These are phyloP conservation scores for Golubevia sp. DNA, from an alignment of 1,284 basidiomycete species.

Conservation along the genomic window DNA sequence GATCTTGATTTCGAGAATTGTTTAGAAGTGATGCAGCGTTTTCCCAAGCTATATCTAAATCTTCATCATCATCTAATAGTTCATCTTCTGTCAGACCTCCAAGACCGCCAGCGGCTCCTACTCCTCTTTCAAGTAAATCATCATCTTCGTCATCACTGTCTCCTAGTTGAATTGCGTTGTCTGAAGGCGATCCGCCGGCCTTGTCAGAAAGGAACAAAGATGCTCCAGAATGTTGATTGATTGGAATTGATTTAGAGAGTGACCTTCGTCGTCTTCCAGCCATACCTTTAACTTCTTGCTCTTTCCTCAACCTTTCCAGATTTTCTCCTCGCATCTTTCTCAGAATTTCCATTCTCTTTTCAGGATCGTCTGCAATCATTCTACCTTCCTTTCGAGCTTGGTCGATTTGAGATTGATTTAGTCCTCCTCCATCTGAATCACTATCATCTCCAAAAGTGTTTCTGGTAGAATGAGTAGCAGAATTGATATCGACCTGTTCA, in stretches of 20 bases:
- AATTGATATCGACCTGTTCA: too few species aligned
- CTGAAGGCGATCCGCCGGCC: neutral
- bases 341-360: neutral
- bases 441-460: conserved; percentile 37
- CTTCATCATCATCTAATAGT: neutral
- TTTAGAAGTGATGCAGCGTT: too few species aligned
- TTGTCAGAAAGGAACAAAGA: neutral
- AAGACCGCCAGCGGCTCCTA: neutral
- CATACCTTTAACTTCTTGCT: neutral
- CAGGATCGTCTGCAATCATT: neutral
- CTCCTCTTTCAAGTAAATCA: neutral
- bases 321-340: neutral
- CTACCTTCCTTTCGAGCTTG: neutral
- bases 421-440: conserved; percentile 13
- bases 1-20: neutral
- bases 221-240: neutral
- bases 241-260: neutral
- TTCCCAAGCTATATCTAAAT: too few species aligned
- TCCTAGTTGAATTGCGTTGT: neutral
- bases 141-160: neutral
- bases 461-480: neutral
- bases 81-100: neutral
- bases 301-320: neutral
- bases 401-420: neutral
- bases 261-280: too few species aligned